These are phyloP conservation scores for Lagenidium sp. DNA, from an alignment of 352 stramenopile species.

Conservation along the genomic window DNA sequence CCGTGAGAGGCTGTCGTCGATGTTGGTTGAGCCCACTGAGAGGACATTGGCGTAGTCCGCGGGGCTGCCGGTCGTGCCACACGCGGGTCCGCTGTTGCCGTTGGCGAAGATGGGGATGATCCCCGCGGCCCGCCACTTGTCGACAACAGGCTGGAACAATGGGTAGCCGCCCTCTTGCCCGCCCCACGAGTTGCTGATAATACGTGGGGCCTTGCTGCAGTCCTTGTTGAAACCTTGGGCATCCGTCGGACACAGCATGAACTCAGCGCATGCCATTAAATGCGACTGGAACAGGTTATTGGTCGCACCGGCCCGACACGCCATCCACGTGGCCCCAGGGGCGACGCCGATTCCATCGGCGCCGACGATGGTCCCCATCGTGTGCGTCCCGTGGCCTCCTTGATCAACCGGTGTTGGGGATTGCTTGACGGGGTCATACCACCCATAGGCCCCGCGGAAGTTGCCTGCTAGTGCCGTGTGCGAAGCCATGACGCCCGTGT, in stretches of 20 bases:
- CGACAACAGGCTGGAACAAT: slow-evolving; percentile 5
- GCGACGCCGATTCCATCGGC: slow-evolving; percentile 6
- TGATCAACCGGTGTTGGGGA: slow-evolving; percentile 4
- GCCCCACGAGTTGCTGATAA: slow-evolving; percentile 21
- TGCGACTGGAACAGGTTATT: background rate
- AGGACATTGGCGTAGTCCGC: slow-evolving; percentile 18
- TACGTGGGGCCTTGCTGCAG: slow-evolving; percentile 13
- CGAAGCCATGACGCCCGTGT: slow-evolving; percentile 6
- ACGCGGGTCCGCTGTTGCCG: slow-evolving; percentile 14
- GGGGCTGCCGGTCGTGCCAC: slow-evolving; percentile 14
- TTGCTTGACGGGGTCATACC: slow-evolving; percentile 14
- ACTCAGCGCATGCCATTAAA: slow-evolving; percentile 6
- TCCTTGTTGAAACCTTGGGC: slow-evolving; percentile 4
- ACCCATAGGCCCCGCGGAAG: slow-evolving; percentile 14
- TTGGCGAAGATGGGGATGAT: slow-evolving; percentile 20
- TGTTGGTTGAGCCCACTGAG: slow-evolving; percentile 13
- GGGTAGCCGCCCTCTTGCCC: background rate
- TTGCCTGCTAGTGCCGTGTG: slow-evolving; percentile 8
- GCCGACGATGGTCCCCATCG: slow-evolving; percentile 3
- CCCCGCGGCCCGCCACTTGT: slow-evolving; percentile 10
- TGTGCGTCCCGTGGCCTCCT: slow-evolving; percentile 5
- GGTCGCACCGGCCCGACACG: background rate
- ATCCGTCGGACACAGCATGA: slow-evolving; percentile 9
- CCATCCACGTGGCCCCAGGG: slow-evolving; percentile 1
- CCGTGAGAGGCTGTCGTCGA: slow-evolving; percentile 4